Base-by-base conservation (phyloP, 352 stramenopile genomes). In the Globisporangium recalcitrans region DNA sequence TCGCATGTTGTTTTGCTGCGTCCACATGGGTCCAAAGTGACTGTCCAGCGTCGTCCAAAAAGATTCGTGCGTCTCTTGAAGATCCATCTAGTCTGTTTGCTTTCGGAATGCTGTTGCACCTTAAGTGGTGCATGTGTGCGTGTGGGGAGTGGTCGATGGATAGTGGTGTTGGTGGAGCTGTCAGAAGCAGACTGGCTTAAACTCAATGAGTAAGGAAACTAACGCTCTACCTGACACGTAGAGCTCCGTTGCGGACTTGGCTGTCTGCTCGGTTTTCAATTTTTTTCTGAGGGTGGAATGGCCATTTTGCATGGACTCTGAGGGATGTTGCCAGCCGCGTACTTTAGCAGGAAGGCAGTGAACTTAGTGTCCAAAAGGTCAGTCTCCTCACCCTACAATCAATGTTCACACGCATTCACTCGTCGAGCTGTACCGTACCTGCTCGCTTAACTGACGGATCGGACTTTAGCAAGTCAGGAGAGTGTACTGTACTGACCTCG, bases 161-260 rank as follows among this genome's bases (percentile, higher is more conserved):
- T n/a, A n/a, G n/a, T n/a, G n/a, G n/a, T n/a, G n/a, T n/a, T n/a
- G n/a, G n/a, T n/a, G n/a, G n/a, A n/a, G n/a, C n/a, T n/a, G n/a
- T n/a, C n/a, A n/a, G n/a, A n/a, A 19, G 9, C 13, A 54, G 63
- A 7, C 34, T 75, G 82, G 85, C 85, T 93, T 93, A 93, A 93
- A 93, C 85, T 93, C 85, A 91, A 93, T 93, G 85, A 93, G 85
- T 93, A 93, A 93, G 85, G 85, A 93, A 93, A 93, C 85, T 93
- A 91, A 75, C 67, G 78, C 77, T 65, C 77, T 88, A 91, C 82
- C 74, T 93, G 82, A 93, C 80, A 92, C 86, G 82, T 93, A 85
- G 77, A 73, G 76, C 72, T 64, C 52, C 64, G 62, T 62, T 22
- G 69, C 78, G 68, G 77, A 68, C 76, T 65, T 1, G 86, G 78